Base-by-base conservation (phyloP, 2,329 filamentous ascomycete species). In the Cucurbitaria berberidis region DNA sequence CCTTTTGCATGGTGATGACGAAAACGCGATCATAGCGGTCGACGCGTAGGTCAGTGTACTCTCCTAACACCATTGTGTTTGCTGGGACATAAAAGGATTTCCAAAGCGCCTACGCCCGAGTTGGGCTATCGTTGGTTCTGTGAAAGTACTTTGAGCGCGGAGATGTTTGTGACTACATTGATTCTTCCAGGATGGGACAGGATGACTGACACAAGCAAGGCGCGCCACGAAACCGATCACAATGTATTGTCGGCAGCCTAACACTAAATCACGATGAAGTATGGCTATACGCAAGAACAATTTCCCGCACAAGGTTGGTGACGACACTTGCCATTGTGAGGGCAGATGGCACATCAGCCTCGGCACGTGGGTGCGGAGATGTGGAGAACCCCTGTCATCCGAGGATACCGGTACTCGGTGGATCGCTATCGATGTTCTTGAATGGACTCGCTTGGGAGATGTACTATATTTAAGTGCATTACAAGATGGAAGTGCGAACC, bases 1-100 rank as follows among this genome's bases (percentile, higher is more conserved):
- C 73, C 59, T 82, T 83, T 45, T 80, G 76, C 76, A 84, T 80
- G 8, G 81, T 83, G 43, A 84, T 76, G 47, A 84, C 73, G 64
- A 81, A 83, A 57, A 82, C 69, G 54, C 79, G 77, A 57, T 76
- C 78, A 67, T 80, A 67, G 48, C 77, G 77, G 48, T 78, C 76
- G 27, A 82, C 69, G 5, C 76, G 73, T 29, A 82, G 71, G 54
- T 81, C 76, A 38, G 72, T 72, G 60, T 80, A 74, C 13, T 64
- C 44, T 29, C 68, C 66, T 8, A 70, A 21, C 13, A 51, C 40
- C 68, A 72, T 72, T 26, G 43, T 57, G 38, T 36, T 30, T 44
- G n/a, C 5, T n/a, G n/a, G n/a, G n/a, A n/a, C n/a, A n/a, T n/a
- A n/a, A n/a, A n/a, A n/a, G n/a, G n/a, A n/a, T n/a, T n/a, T n/a